Evolutionary conservation across 768 basidiomycete genomes (phyloP).

Genomic region (Naganishia vishniacii): DNA sequence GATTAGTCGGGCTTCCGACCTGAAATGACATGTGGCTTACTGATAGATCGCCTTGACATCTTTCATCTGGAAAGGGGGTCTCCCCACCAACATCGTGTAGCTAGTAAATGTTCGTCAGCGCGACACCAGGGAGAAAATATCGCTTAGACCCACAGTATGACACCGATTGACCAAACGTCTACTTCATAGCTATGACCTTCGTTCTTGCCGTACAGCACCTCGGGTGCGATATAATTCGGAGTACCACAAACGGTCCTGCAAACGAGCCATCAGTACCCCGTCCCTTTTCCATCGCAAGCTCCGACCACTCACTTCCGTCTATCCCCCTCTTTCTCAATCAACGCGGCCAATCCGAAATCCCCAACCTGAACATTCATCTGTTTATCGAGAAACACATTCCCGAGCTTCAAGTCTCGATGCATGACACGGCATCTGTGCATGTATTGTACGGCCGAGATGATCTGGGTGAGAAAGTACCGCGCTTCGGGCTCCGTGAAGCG

Average conservation of each 20-base stretch:
- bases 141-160: slow-evolving; percentile 62
- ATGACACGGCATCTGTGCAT: slow-evolving; percentile 97
- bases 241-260: slow-evolving; percentile 86
- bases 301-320: slow-evolving; percentile 67
- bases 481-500: slow-evolving; percentile 88
- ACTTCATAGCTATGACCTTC: slow-evolving; percentile 98
- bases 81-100: slow-evolving; percentile 86
- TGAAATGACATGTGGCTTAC: slow-evolving; percentile 51
- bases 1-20: neutral
- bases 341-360: slow-evolving; percentile 92
- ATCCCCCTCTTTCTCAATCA: slow-evolving; percentile 93
- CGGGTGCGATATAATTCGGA: slow-evolving; percentile 97
- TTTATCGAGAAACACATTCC: slow-evolving; percentile 75
- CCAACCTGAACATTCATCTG: slow-evolving; percentile 91
- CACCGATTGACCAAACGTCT: slow-evolving; percentile 95
- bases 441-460: slow-evolving; percentile 92
- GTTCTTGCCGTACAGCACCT: slow-evolving; percentile 58
- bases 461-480: slow-evolving; percentile 85
- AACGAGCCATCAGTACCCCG: neutral
- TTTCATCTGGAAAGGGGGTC: slow-evolving; percentile 98
- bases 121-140: neutral
- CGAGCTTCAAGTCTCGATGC: slow-evolving; percentile 93
- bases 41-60: slow-evolving; percentile 95
- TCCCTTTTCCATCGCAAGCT: neutral
- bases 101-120: slow-evolving; percentile 30